Percentiles rank a stretch among this genome's conserved stretches.
Evolutionary conservation across 768 basidiomycete genomes (phyloP).

Genomic region (Butyriboletus loyo): DNA sequence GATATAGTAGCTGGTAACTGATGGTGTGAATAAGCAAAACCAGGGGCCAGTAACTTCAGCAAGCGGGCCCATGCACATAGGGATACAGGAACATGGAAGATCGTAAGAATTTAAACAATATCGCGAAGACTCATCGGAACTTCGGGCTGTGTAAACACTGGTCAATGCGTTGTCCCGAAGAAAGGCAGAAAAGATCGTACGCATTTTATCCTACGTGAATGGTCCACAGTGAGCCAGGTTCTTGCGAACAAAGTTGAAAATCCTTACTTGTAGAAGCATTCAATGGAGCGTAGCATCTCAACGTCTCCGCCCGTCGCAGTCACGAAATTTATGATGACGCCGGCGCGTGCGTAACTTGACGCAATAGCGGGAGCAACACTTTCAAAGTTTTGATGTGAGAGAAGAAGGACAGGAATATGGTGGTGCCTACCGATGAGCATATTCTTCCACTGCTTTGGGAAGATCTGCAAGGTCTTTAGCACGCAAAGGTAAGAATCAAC

Average conservation of each 20-base stretch:
- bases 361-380: slow-evolving; percentile 87
- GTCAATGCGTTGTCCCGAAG: slow-evolving; percentile 18
- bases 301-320: slow-evolving; percentile 97
- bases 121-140: slow-evolving; percentile 89
- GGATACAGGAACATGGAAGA: slow-evolving; percentile 72
- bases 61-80: slow-evolving; percentile 54
- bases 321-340: slow-evolving; percentile 94
- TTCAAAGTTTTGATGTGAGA: slow-evolving; percentile 9
- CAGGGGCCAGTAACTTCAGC: slow-evolving; percentile 30
- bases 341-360: slow-evolving; percentile 79
- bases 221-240: slow-evolving; percentile 14
- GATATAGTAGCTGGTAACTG: slow-evolving; percentile 50
- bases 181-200: slow-evolving; percentile 43
- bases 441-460: slow-evolving; percentile 95
- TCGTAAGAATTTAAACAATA: slow-evolving; percentile 63
- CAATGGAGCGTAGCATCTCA: slow-evolving; percentile 97
- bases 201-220: slow-evolving; percentile 72
- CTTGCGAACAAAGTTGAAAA: neutral
- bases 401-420: neutral
- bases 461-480: slow-evolving; percentile 52
- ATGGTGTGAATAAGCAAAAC: slow-evolving; percentile 36
- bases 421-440: slow-evolving; percentile 79
- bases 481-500: neutral
- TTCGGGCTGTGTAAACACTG: slow-evolving; percentile 66
- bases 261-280: slow-evolving; percentile 93